These are phyloP conservation scores for Triticum timopheevii DNA, from an alignment of 176 grass and related monocot species.

Conservation along the genomic window DNA sequence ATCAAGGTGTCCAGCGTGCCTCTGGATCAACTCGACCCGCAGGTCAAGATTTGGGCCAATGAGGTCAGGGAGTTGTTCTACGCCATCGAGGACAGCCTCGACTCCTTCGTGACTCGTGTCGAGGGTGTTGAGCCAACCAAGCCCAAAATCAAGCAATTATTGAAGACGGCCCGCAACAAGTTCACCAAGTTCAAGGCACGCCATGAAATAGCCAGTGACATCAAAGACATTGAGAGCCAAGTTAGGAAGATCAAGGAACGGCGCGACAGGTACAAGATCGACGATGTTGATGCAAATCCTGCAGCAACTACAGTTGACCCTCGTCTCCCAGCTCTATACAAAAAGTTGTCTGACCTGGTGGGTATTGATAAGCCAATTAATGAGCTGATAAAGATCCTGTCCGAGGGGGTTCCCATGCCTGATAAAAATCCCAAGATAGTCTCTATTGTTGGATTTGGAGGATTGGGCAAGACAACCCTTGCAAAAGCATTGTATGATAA, in stretches of 20 bases:
- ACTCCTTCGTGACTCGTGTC: neutral
- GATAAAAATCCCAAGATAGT: no score
- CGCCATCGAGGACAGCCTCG: slow-evolving; percentile 1
- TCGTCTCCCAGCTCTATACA: neutral
- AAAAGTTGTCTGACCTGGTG: neutral
- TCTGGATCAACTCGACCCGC: neutral
- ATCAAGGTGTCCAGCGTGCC: neutral
- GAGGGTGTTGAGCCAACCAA: neutral
- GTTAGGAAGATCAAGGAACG: neutral
- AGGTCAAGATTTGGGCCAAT: neutral
- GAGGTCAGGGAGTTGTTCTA: neutral
- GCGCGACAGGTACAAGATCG: neutral
- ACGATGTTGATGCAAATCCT: no score
- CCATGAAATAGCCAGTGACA: neutral
- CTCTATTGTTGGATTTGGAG: no score
- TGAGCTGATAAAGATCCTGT: neutral
- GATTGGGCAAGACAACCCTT: no score
- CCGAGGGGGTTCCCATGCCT: no score
- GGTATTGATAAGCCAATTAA: neutral
- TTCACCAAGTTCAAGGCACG: neutral
- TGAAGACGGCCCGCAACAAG: neutral
- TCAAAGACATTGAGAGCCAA: neutral
- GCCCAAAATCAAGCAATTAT: neutral
- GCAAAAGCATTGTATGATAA: no score
- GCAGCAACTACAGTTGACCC: neutral